phyloP scores from a whole-genome alignment of 2,329 filamentous ascomycete genomes.

The Leptodontidium sp. region DNA sequence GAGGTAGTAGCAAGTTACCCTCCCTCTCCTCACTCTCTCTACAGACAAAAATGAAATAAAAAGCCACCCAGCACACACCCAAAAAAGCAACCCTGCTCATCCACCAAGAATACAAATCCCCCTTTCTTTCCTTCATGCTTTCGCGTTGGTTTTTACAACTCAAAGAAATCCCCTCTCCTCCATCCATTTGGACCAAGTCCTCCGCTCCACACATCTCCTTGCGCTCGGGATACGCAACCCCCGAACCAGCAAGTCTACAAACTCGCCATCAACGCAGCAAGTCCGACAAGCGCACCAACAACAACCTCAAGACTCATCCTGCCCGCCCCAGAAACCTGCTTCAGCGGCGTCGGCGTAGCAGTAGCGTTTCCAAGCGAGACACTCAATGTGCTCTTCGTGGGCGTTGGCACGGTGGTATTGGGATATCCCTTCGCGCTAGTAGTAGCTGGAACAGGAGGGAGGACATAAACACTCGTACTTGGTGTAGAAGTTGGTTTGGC shows the following conservation, averaged over 20 bases:
- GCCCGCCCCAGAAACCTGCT: not conserved
- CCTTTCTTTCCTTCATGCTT: not conserved
- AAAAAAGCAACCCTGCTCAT: not conserved
- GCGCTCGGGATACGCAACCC: no score
- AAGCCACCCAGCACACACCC: no score
- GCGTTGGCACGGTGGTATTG: not conserved
- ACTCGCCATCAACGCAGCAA: constrained; percentile 9
- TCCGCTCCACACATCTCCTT: no score
- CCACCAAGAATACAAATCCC: not conserved
- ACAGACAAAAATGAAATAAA: not conserved
- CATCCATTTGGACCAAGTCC: not conserved
- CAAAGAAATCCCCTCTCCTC: not conserved
- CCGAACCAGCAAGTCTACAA: not conserved
- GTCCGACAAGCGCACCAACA: not conserved
- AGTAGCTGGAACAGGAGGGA: not conserved
- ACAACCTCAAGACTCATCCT: not conserved
- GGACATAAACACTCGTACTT: not conserved
- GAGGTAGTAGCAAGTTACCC: not conserved
- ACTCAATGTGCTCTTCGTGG: not conserved
- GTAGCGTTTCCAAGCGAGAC: not conserved
- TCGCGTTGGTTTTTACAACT: no score
- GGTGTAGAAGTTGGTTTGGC: not conserved
- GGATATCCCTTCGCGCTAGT: not conserved
- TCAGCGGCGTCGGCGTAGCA: not conserved
- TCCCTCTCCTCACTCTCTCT: not conserved